phyloP scores from a whole-genome alignment of 1,284 basidiomycete species.

The Tilletia caries region DNA sequence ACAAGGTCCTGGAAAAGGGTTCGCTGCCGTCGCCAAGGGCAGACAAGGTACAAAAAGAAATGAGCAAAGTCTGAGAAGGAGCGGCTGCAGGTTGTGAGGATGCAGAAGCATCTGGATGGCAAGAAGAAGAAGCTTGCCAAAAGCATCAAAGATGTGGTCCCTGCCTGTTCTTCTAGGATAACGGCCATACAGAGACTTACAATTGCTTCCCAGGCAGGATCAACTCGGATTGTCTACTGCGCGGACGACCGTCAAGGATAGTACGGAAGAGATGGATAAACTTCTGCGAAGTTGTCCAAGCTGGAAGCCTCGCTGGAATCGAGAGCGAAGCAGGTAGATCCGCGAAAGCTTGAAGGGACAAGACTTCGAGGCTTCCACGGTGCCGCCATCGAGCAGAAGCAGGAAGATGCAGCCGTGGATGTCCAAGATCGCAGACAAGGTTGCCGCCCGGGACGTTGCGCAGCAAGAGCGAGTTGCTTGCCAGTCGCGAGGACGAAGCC shows the following conservation, averaged over 20 bases:
- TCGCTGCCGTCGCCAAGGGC: slow-evolving; percentile 71
- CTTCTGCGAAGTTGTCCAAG: slow-evolving; percentile 67
- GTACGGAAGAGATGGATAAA: slow-evolving; percentile 68
- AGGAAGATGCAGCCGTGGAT: slow-evolving; percentile 94
- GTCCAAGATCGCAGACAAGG: slow-evolving; percentile 78
- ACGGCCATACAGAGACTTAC: too few relatives aligned
- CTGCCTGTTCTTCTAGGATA: slow-evolving; percentile 26
- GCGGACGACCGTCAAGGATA: slow-evolving; percentile 67
- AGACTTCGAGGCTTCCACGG: slow-evolving; percentile 92
- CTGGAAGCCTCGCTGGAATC: slow-evolving; percentile 71
- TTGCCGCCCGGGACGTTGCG: slow-evolving; percentile 78
- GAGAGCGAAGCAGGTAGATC: slow-evolving; percentile 77
- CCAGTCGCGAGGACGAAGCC: slow-evolving; percentile 69
- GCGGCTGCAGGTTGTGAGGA: slow-evolving; percentile 79
- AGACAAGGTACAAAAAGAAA: slow-evolving; percentile 71
- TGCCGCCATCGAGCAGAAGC: slow-evolving; percentile 85
- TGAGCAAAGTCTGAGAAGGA: slow-evolving; percentile 76
- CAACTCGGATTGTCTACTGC: slow-evolving; percentile 68
- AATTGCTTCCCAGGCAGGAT: slow-evolving; percentile 57
- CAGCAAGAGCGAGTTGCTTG: slow-evolving; percentile 77
- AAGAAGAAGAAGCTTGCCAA: slow-evolving; percentile 91
- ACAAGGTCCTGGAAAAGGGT: slow-evolving; percentile 33
- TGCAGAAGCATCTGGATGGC: slow-evolving; percentile 74
- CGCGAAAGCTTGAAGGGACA: slow-evolving; percentile 85
- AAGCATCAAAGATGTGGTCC: slow-evolving; percentile 70